Percentiles rank a stretch among this genome's conserved stretches.
Conservation (phyloP, 2,329 filamentous ascomycete species). For the Colletotrichum sp. region DNA sequence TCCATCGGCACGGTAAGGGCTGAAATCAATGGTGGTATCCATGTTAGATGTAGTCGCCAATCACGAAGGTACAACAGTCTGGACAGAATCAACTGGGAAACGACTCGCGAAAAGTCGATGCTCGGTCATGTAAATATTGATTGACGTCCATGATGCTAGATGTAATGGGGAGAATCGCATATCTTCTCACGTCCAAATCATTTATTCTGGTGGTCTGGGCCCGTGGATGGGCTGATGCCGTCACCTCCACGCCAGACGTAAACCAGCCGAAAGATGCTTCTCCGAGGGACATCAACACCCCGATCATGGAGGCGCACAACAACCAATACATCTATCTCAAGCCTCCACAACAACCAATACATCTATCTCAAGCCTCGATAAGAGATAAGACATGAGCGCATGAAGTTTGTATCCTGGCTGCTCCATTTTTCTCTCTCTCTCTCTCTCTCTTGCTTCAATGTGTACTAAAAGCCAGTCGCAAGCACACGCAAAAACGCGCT, state of each 20-base stretch:
- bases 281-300: conserved; percentile 12
- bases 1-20: conserved; percentile 61
- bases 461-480: neutral
- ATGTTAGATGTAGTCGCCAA: conserved; percentile 17
- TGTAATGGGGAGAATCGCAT: neutral
- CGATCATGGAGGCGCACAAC: neutral
- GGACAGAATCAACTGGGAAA: neutral
- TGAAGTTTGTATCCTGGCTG: neutral
- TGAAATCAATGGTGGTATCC: conserved; percentile 52
- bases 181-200: neutral
- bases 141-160: neutral
- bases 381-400: neutral
- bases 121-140: too few relatives aligned
- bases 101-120: neutral
- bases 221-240: conserved; percentile 4
- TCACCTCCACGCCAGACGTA: conserved; percentile 5
- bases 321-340: neutral
- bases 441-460: neutral
- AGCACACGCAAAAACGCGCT: neutral
- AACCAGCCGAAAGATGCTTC: conserved; percentile 13
- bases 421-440: neutral
- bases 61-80: neutral
- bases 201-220: neutral
- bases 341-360: neutral
- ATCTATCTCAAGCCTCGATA: neutral